Evolutionary conservation across 1,284 basidiomycete species (phyloP).

Genomic region (Melampsora americana): DNA sequence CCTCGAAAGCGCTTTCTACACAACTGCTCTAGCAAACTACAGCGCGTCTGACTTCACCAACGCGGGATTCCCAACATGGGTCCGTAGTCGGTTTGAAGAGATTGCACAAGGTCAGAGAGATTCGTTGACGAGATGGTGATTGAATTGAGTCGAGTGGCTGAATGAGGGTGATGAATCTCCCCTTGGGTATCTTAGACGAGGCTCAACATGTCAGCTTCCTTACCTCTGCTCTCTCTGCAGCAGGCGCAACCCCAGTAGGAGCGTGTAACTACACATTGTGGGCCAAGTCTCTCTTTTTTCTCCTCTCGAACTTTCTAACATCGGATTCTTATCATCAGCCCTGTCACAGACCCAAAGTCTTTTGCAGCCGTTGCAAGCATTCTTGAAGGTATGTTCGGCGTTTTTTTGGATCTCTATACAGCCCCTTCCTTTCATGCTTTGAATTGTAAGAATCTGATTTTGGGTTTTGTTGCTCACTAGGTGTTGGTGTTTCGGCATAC

Average conservation of each 20-base stretch:
- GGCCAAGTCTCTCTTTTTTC: constrained; percentile 50
- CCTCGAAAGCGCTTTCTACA: constrained; percentile 66
- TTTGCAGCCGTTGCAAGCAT: constrained; percentile 58
- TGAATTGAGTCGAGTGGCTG: not conserved
- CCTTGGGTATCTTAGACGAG: constrained; percentile 64
- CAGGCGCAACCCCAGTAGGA: constrained; percentile 59
- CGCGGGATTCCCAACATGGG: constrained; percentile 57
- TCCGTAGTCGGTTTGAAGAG: not conserved
- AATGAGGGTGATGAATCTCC: not conserved
- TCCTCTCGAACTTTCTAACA: not conserved
- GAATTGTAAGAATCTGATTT: not conserved
- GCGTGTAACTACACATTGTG: constrained; percentile 60
- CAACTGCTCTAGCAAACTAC: constrained; percentile 13
- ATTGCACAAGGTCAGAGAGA: not conserved
- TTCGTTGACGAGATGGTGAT: not conserved
- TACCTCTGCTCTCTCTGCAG: constrained; percentile 56
- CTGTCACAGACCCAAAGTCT: constrained; percentile 59
- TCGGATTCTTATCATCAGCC: constrained; percentile 46
- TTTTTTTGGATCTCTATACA: not conserved
- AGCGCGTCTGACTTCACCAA: constrained; percentile 58
- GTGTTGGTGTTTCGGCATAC: constrained; percentile 48
- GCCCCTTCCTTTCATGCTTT: too few relatives aligned
- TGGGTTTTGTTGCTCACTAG: constrained; percentile 47
- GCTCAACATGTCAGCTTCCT: constrained; percentile 59
- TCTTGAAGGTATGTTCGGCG: not conserved